phyloP scores from a whole-genome alignment of 164 flowering plant species.

The Piper betle region DNA sequence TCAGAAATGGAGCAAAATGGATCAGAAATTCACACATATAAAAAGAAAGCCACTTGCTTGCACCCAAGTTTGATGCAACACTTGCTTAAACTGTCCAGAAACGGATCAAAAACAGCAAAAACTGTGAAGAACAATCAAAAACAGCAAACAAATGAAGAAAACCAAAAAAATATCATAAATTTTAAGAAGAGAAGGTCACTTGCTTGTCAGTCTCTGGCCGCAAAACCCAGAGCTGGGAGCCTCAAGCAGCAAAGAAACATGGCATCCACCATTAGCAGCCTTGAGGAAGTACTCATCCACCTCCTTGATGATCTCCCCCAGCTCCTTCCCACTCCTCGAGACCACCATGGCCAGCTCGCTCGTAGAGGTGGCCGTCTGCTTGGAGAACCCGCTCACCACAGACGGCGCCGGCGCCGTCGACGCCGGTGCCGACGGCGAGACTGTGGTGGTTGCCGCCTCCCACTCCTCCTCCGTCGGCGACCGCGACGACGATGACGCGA shows the following conservation, averaged over 20 bases:
- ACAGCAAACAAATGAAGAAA: background rate
- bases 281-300: constrained; percentile 80
- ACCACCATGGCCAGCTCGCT: constrained; percentile 81
- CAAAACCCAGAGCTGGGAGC: constrained; percentile 36
- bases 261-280: constrained; percentile 65
- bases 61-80: too few relatives aligned
- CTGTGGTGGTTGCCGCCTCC: constrained; percentile 38
- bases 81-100: too few relatives aligned
- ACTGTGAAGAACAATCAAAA: background rate
- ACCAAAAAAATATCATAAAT: background rate
- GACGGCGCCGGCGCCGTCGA: constrained; percentile 40
- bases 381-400: constrained; percentile 35
- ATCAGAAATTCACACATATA: too few relatives aligned
- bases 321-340: constrained; percentile 55
- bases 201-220: constrained; percentile 32
- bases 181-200: background rate
- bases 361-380: constrained; percentile 22
- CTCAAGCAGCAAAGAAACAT: constrained; percentile 55
- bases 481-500: constrained; percentile 46
- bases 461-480: constrained; percentile 62
- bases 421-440: constrained; percentile 15
- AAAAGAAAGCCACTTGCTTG: too few relatives aligned
- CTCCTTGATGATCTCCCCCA: constrained; percentile 70
- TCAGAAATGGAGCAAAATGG: too few relatives aligned
- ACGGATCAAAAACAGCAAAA: background rate